A percentile compares a stretch with the other conserved stretches of the same genome.
phyloP scores from a whole-genome alignment of 257 asterid genomes.

The Nicotiana otophora region DNA sequence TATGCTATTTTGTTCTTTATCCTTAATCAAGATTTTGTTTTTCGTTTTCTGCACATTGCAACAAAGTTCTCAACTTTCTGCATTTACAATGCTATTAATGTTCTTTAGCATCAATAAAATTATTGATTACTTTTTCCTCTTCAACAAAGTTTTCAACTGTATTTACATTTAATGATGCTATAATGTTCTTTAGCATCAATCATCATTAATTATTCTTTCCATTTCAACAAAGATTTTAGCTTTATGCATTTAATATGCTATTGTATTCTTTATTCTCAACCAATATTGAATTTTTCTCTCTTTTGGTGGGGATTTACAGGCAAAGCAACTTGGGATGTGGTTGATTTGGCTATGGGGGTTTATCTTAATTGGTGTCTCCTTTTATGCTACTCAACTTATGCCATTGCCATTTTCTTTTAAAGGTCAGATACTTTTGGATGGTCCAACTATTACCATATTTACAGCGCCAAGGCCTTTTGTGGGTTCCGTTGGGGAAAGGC shows the following conservation, averaged over 20 bases:
- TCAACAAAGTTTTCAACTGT: no score
- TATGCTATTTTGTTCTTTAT: background rate
- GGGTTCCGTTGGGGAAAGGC: slow-evolving; percentile 62
- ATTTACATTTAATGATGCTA: background rate
- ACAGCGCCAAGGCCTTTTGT: slow-evolving; percentile 75
- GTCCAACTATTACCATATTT: slow-evolving; percentile 58
- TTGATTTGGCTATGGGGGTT: slow-evolving; percentile 76
- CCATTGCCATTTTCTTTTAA: slow-evolving; percentile 41
- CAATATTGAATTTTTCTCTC: background rate
- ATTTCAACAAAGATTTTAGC: background rate
- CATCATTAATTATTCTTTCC: background rate
- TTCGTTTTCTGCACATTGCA: background rate
- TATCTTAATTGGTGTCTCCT: slow-evolving; percentile 58
- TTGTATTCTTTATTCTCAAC: background rate
- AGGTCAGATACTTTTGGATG: slow-evolving; percentile 30
- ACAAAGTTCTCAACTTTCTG: no score
- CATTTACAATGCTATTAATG: no score
- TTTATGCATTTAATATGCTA: background rate
- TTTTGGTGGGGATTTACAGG: slow-evolving; percentile 32
- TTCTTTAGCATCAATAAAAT: no score
- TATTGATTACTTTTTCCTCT: no score
- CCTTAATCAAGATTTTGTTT: background rate
- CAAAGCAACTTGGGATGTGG: slow-evolving; percentile 55
- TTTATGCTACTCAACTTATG: slow-evolving; percentile 62
- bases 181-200: background rate